A percentile compares a stretch with the other conserved stretches of the same genome.
phyloP scores from a whole-genome alignment of 2,329 filamentous ascomycete genomes.

The Colletotrichum horii region DNA sequence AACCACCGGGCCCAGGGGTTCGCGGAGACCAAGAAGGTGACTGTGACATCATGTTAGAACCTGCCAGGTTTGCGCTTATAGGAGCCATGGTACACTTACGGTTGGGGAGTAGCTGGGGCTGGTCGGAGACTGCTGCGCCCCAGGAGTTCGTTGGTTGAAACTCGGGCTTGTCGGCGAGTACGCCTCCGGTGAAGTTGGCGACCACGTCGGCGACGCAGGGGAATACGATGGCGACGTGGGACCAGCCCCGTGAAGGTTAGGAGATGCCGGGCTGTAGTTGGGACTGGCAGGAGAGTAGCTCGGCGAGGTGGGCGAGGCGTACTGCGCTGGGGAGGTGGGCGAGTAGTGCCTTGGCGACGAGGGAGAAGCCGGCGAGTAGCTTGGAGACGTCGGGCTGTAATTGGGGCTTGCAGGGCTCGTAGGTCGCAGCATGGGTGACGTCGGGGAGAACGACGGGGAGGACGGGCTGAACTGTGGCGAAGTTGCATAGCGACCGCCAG shows the following conservation, averaged over 20 bases:
- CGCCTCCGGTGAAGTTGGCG: slow-evolving; percentile 71
- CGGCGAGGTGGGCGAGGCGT: slow-evolving; percentile 78
- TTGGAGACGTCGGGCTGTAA: slow-evolving; percentile 71
- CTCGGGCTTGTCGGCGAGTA: slow-evolving; percentile 70
- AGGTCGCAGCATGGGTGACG: slow-evolving; percentile 62
- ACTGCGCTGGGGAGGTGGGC: slow-evolving; percentile 74
- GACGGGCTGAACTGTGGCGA: slow-evolving; percentile 69
- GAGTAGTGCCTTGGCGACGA: slow-evolving; percentile 63
- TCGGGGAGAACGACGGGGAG: slow-evolving; percentile 68
- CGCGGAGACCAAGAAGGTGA: slow-evolving; percentile 54
- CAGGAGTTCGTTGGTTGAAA: slow-evolving; percentile 60
- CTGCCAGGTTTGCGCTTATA: background rate
- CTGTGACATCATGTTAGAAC: slow-evolving; percentile 34
- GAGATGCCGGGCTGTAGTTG: slow-evolving; percentile 74
- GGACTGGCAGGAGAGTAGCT: slow-evolving; percentile 75
- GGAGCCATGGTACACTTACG: slow-evolving; percentile 32
- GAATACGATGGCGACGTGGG: slow-evolving; percentile 67
- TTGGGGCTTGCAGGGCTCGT: slow-evolving; percentile 62
- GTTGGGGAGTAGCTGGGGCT: slow-evolving; percentile 78
- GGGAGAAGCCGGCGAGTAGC: slow-evolving; percentile 68
- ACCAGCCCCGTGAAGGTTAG: slow-evolving; percentile 50
- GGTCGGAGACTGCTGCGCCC: slow-evolving; percentile 64
- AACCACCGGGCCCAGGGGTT: slow-evolving; percentile 48
- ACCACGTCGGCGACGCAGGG: slow-evolving; percentile 78
- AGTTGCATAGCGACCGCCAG: slow-evolving; percentile 58